These are phyloP conservation scores for Podaxis pistillaris DNA, from an alignment of 768 basidiomycete genomes.

Conservation along the genomic window DNA sequence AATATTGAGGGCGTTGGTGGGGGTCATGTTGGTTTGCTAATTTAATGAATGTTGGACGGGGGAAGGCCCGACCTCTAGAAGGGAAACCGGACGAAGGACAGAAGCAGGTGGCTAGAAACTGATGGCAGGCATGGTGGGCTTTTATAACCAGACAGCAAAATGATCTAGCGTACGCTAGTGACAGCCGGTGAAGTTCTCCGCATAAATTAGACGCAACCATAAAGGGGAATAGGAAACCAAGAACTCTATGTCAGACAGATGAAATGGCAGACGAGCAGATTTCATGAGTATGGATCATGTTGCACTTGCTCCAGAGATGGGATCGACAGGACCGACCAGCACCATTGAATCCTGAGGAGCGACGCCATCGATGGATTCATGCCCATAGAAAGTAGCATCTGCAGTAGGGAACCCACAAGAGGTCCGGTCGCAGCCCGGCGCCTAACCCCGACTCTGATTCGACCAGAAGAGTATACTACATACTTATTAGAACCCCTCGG, in stretches of 20 bases:
- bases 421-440: background rate
- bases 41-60: background rate
- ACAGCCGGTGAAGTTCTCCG: background rate
- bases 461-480: background rate
- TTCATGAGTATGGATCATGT: background rate
- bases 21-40: conserved; percentile 16
- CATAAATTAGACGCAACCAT: background rate
- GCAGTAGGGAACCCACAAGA: background rate
- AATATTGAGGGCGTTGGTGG: conserved; percentile 19
- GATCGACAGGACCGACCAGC: background rate
- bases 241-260: background rate
- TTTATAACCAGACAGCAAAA: conserved; percentile 3
- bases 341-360: background rate
- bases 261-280: background rate
- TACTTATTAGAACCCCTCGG: background rate
- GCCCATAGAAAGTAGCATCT: background rate
- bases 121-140: background rate
- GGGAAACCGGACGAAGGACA: background rate
- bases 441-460: background rate
- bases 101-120: background rate
- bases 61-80: background rate
- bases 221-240: background rate
- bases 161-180: background rate
- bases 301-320: background rate
- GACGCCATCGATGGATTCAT: background rate